These are phyloP conservation scores for Cladosporium sphaerospermum DNA, from an alignment of 2,329 filamentous ascomycete species.

Conservation along the genomic window DNA sequence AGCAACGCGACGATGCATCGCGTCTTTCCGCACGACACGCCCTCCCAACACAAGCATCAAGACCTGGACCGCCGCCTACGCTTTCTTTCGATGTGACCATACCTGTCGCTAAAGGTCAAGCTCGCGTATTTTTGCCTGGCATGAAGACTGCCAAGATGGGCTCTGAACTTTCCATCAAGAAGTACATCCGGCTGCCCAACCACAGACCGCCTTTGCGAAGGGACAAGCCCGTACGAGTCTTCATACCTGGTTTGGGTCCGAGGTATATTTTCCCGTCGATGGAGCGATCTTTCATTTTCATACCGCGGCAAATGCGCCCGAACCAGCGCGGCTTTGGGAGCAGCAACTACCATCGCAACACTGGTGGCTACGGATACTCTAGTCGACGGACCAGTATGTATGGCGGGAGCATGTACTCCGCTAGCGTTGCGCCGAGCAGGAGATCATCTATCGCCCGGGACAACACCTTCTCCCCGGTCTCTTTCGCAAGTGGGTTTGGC, in stretches of 20 bases:
- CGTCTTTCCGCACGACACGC: conserved; percentile 19
- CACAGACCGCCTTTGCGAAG: conserved; percentile 88
- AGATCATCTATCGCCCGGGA: conserved; percentile 76
- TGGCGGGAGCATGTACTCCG: conserved; percentile 72
- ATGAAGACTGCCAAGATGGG: conserved; percentile 64
- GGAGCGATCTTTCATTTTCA: conserved; percentile 96
- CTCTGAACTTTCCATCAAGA: conserved; percentile 71
- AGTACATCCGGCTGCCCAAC: conserved; percentile 89
- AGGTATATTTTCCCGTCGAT: conserved; percentile 86
- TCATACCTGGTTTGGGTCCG: conserved; percentile 69
- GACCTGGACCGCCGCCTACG: neutral
- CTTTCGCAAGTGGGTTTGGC: conserved; percentile 48
- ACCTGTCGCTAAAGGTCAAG: conserved; percentile 2
- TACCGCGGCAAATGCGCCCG: conserved; percentile 84
- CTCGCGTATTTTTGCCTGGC: conserved; percentile 67
- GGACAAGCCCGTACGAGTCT: conserved; percentile 94
- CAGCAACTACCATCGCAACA: conserved; percentile 65
- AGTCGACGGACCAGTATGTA: conserved; percentile 78
- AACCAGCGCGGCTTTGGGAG: conserved; percentile 74
- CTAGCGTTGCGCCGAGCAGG: conserved; percentile 81
- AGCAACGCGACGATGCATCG: conserved; percentile 21
- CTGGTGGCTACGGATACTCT: conserved; percentile 61
- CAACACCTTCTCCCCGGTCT: conserved; percentile 72
- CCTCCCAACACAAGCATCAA: conserved; percentile 1
- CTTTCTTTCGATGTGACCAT: conserved; percentile 7